Conservation (phyloP, 805 yeast genomes). For the Helenozyma baotianmanensis region DNA sequence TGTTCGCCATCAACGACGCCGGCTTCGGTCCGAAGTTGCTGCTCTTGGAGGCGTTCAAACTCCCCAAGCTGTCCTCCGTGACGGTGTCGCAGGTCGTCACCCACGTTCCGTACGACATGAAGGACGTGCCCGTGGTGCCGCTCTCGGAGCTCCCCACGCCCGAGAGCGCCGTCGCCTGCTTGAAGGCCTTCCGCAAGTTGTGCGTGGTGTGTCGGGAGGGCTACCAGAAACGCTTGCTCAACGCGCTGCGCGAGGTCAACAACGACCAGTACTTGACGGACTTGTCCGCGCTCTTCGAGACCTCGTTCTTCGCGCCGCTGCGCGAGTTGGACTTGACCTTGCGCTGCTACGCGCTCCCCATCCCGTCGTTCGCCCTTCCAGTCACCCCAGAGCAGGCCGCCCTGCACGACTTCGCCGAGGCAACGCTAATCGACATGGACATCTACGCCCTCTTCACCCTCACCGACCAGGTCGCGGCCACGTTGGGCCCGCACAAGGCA, state of each 20-base stretch:
- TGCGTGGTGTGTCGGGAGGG: constrained; percentile 31
- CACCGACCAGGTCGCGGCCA: constrained; percentile 20
- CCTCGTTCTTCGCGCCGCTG: constrained; percentile 15
- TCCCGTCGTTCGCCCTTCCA: constrained; percentile 4
- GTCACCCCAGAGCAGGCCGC: constrained; percentile 4
- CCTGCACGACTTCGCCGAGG: constrained; percentile 18
- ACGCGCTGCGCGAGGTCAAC: constrained; percentile 22
- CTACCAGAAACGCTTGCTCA: constrained; percentile 30
- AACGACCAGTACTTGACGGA: constrained; percentile 15
- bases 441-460: constrained; percentile 27
- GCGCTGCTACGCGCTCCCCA: constrained; percentile 2
- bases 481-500: constrained; percentile 23
- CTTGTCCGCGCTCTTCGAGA: constrained; percentile 18
- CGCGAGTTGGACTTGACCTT: constrained; percentile 25
- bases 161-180: constrained; percentile 19
- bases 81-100: constrained; percentile 25
- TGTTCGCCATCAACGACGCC: constrained; percentile 35
- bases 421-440: constrained; percentile 38
- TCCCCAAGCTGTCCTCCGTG: constrained; percentile 22
- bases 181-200: constrained; percentile 24
- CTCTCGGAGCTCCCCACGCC: constrained; percentile 27
- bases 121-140: constrained; percentile 29
- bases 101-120: constrained; percentile 41
- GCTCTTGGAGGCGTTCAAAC: constrained; percentile 24
- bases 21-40: constrained; percentile 26